Conservation (phyloP, 1,284 basidiomycete genomes). For the Ceraceosorus bombacis region DNA sequence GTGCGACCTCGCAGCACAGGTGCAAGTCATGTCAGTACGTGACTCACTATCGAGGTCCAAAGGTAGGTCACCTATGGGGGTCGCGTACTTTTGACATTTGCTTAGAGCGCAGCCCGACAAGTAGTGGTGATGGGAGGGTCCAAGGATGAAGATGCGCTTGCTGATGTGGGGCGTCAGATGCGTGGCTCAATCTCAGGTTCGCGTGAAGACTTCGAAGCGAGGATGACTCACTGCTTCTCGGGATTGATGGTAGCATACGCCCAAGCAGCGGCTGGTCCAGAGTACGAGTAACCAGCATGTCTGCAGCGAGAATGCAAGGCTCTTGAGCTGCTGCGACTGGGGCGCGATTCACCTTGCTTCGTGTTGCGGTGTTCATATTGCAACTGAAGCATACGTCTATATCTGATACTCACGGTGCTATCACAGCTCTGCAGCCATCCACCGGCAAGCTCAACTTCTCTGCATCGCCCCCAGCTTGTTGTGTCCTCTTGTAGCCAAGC, state of each 20-base stretch:
- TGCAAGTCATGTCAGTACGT: not conserved
- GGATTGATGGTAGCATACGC: slow-evolving; percentile 84
- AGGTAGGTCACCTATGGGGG: slow-evolving; percentile 74
- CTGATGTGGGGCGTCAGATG: slow-evolving; percentile 51
- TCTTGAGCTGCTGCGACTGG: too few species aligned
- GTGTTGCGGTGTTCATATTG: not conserved
- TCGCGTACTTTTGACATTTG: slow-evolving; percentile 66
- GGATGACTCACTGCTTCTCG: slow-evolving; percentile 61
- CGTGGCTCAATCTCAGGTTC: not conserved
- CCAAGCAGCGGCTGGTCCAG: slow-evolving; percentile 87
- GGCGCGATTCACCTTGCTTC: too few species aligned
- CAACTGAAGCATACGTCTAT: slow-evolving; percentile 13
- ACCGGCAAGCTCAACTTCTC: slow-evolving; percentile 60
- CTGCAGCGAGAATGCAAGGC: slow-evolving; percentile 51
- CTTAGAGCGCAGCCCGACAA: slow-evolving; percentile 80
- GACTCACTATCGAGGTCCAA: slow-evolving; percentile 69
- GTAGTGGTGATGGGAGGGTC: slow-evolving; percentile 89
- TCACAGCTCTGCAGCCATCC: slow-evolving; percentile 74
- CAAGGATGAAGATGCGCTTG: slow-evolving; percentile 84
- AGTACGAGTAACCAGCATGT: slow-evolving; percentile 93
- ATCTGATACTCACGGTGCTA: slow-evolving; percentile 69
- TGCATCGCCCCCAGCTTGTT: not conserved
- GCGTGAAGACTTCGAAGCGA: not conserved
- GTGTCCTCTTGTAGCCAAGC: slow-evolving; percentile 12
- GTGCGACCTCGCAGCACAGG: not conserved